Evolutionary conservation across 2,329 filamentous ascomycete genomes (phyloP).

Genomic region (Pezicula rhizophila): DNA sequence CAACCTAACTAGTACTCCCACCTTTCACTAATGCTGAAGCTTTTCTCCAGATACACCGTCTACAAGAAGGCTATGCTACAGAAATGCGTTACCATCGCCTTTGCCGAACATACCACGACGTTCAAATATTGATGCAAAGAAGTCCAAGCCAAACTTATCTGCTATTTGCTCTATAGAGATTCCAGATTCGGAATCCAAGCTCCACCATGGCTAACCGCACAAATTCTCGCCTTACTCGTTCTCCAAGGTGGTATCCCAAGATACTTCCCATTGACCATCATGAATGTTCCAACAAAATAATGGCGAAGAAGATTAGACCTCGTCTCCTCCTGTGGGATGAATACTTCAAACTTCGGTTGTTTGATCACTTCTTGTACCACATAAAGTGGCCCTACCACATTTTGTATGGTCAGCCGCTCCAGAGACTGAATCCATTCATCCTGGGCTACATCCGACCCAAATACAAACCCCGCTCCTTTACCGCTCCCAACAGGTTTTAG

Average conservation of each 20-base stretch:
- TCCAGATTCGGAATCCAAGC: slow-evolving; percentile 8
- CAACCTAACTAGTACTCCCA: no score
- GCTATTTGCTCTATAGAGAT: no score
- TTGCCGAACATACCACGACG: no score
- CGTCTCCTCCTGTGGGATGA: slow-evolving; percentile 10
- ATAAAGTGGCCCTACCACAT: slow-evolving; percentile 15
- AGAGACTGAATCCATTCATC: slow-evolving; percentile 19
- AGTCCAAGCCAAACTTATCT: no score
- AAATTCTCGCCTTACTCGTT: slow-evolving; percentile 18
- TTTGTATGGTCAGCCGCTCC: slow-evolving; percentile 7
- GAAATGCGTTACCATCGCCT: no score
- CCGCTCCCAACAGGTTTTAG: slow-evolving; percentile 8
- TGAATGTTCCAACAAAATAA: slow-evolving; percentile 23
- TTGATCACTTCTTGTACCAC: slow-evolving; percentile 8
- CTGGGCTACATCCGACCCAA: slow-evolving; percentile 4
- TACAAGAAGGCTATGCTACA: no score
- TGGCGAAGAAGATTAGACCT: slow-evolving; percentile 6
- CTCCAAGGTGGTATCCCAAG: slow-evolving; percentile 23
- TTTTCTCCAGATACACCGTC: no score
- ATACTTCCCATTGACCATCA: slow-evolving; percentile 19
- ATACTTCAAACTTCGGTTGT: slow-evolving; percentile 18
- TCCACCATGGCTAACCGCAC: slow-evolving; percentile 14
- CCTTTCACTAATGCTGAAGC: no score
- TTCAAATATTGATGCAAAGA: no score
- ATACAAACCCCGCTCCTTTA: slow-evolving; percentile 6